Base-by-base conservation (phyloP, 768 basidiomycete genomes). In the Coprinellus micaceus region DNA sequence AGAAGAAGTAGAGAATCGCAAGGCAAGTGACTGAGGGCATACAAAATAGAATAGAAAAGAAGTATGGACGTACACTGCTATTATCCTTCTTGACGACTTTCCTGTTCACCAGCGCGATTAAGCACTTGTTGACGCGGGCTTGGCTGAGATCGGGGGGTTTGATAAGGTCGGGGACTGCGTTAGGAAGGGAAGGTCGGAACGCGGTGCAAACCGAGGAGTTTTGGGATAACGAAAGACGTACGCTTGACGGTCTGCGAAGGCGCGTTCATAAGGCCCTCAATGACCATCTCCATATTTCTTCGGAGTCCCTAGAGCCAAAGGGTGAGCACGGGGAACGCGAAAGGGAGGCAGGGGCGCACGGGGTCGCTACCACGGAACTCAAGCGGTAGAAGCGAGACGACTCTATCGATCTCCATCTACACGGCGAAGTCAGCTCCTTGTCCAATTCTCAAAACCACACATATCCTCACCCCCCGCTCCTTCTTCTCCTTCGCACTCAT, bases 331-430 rank as follows among this genome's bases (percentile, higher is more conserved):
- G 58, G 24, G 26, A 22, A 19, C 1, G 30, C 10, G 3, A 22
- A 44, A 24, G 44, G 37, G 33, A 43, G 19, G 36, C 25, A 1
- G 41, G 43, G 49, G 75, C 88, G 54, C 65, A 91, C 92, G 2
- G 89, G 87, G 70, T 96, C 91, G 61, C 77, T 88, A 9, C 94
- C 94, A 22, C 94, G 82, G 67, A 94, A 98, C 69, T 96, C 94
- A 12, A 98, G 77, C 0, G 94, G 94, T 36, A 96, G 75, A 53
- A 81, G 83, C 24, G 85, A 79, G 15, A 95, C 79, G 15, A 91
- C 80, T 56, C 82, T 83, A 59, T 94, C 91, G 29, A 88, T 73
- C 50, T 80, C 79, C 58, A 86, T 66, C 82, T 86, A 50, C n/a
- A 24, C 54, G 52, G 43, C 21, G 24, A 37, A 40, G 52, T 19